A percentile compares a stretch with the other conserved stretches of the same genome.
These are phyloP conservation scores for Pisolithus marmoratus DNA, from an alignment of 768 basidiomycete species.

Conservation along the genomic window DNA sequence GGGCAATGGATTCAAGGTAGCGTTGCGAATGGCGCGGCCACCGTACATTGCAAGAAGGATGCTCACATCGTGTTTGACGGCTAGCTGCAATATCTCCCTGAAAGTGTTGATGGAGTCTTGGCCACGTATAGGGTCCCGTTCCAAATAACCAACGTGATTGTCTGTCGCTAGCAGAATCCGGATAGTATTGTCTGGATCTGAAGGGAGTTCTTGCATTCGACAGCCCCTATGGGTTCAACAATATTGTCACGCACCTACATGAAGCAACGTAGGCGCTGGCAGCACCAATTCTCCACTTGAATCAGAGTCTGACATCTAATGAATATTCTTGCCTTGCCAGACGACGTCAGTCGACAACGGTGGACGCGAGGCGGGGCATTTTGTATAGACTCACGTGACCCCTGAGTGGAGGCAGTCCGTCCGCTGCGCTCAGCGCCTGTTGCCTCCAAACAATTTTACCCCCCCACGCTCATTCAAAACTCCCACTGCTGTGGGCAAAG, in stretches of 20 bases:
- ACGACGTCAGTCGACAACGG: too few species aligned
- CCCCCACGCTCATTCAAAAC: background rate
- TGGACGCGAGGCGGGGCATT: background rate
- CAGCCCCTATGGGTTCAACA: background rate
- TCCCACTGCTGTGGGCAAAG: background rate
- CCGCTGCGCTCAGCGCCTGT: background rate
- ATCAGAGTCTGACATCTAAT: slow-evolving; percentile 24
- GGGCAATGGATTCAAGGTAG: too few species aligned
- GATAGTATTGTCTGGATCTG: slow-evolving; percentile 65
- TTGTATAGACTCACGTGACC: background rate
- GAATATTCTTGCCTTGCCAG: background rate
- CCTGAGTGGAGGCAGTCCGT: background rate
- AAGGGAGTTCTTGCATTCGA: background rate
- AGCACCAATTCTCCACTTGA: slow-evolving; percentile 19
- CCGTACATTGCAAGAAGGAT: background rate
- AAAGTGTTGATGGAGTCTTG: slow-evolving; percentile 96
- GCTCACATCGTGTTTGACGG: slow-evolving; percentile 79
- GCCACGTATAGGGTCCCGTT: slow-evolving; percentile 90
- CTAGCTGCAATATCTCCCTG: slow-evolving; percentile 86
- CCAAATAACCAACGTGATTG: slow-evolving; percentile 93
- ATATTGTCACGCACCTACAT: slow-evolving; percentile 31
- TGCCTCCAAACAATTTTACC: background rate
- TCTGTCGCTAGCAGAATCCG: slow-evolving; percentile 89
- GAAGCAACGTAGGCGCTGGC: slow-evolving; percentile 31
- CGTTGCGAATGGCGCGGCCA: too few species aligned